Conservation (phyloP, 225 moss, liverwort and hornwort genomes). For the Takakia lepidozioides region DNA sequence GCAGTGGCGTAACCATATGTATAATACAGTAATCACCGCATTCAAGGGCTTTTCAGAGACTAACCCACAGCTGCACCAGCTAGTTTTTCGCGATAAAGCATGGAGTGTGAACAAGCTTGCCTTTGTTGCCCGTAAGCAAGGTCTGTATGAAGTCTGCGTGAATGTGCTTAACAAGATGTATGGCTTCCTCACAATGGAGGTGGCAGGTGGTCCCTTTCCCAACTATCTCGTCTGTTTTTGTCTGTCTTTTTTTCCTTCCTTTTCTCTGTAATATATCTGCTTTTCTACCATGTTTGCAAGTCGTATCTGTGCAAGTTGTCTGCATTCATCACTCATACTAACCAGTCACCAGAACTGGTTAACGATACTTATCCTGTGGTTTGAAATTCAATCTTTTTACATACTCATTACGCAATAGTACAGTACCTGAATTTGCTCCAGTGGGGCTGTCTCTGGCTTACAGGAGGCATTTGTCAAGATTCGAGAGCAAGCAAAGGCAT, state of each 20-base stretch:
- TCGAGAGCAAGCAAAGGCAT: slow-evolving; percentile 96
- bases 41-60: slow-evolving; percentile 87
- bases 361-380: too few relatives aligned
- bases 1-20: slow-evolving; percentile 98
- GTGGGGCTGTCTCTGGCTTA: background rate
- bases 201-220: too few relatives aligned
- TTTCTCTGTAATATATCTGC: too few relatives aligned
- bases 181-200: slow-evolving; percentile 97
- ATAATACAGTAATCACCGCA: slow-evolving; percentile 88
- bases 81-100: slow-evolving; percentile 96
- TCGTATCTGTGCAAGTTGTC: too few relatives aligned
- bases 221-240: too few relatives aligned
- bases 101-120: slow-evolving; percentile 99
- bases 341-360: too few relatives aligned
- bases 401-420: background rate
- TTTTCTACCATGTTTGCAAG: too few relatives aligned
- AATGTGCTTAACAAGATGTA: slow-evolving; percentile 98
- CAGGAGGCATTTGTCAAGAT: slow-evolving; percentile 99
- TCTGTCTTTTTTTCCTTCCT: too few relatives aligned
- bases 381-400: too few relatives aligned
- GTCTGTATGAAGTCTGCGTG: slow-evolving; percentile 91
- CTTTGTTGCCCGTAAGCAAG: slow-evolving; percentile 94
- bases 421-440: slow-evolving; percentile 1
- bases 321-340: too few relatives aligned
- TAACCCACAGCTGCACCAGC: slow-evolving; percentile 92